Conservation (phyloP, 129 eudicot species). For the Glebionis coronaria region DNA sequence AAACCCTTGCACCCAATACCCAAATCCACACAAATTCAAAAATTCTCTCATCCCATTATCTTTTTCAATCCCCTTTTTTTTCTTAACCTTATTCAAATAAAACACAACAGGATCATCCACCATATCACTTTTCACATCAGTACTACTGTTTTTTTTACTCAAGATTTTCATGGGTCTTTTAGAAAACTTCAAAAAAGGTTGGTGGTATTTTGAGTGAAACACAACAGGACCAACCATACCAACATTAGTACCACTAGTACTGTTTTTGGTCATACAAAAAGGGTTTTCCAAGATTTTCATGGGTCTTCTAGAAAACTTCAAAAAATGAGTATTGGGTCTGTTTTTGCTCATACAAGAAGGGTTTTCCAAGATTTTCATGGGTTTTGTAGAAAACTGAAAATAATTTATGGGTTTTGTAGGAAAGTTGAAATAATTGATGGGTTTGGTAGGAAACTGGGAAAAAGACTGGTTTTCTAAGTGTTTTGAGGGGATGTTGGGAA, state of each 20-base stretch:
- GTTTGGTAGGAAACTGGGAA: too few relatives aligned
- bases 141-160: slow-evolving; percentile 18
- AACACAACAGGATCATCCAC: slow-evolving; percentile 28
- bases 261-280: slow-evolving; percentile 21
- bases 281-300: slow-evolving; percentile 24
- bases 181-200: neutral
- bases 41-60: slow-evolving; percentile 29
- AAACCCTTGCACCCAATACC: slow-evolving; percentile 95
- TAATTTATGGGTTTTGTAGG: too few relatives aligned
- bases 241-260: slow-evolving; percentile 15
- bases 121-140: neutral
- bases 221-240: slow-evolving; percentile 38
- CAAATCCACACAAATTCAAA: slow-evolving; percentile 74
- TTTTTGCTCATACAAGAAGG: slow-evolving; percentile 21
- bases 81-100: slow-evolving; percentile 35
- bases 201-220: too few relatives aligned
- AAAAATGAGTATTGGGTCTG: slow-evolving; percentile 17
- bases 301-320: slow-evolving; percentile 15
- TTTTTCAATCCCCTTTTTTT: slow-evolving; percentile 21
- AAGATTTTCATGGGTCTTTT: slow-evolving; percentile 21
- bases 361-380: slow-evolving; percentile 26
- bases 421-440: too few relatives aligned
- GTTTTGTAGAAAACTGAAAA: slow-evolving; percentile 12
- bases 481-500: slow-evolving; percentile 21
- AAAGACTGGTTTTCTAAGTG: slow-evolving; percentile 28